These are phyloP conservation scores for Neofusicoccum umdonicola DNA, from an alignment of 2,329 filamentous ascomycete genomes.

Conservation along the genomic window DNA sequence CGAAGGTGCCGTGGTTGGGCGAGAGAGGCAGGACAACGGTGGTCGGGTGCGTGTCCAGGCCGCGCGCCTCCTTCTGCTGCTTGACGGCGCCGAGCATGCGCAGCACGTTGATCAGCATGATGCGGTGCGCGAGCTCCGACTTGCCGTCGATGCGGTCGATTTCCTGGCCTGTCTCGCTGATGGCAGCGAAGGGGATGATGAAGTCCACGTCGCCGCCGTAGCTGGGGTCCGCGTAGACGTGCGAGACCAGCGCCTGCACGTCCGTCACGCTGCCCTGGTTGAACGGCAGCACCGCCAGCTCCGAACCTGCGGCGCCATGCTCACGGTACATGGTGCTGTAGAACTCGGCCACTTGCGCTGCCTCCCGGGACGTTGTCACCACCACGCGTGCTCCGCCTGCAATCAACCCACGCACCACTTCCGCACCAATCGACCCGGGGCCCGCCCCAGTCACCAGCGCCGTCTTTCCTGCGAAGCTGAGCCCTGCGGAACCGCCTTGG, in stretches of 20 bases:
- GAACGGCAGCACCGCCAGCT: constrained; percentile 39
- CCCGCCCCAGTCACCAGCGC: constrained; percentile 41
- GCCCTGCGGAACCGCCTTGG: not conserved
- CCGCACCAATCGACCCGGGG: constrained; percentile 35
- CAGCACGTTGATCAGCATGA: no score
- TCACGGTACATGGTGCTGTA: constrained; percentile 37
- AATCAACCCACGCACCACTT: constrained; percentile 33
- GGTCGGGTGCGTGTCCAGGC: constrained; percentile 15
- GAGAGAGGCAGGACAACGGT: constrained; percentile 44
- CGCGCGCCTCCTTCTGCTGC: no score
- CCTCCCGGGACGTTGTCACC: constrained; percentile 39
- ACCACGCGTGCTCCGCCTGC: constrained; percentile 39
- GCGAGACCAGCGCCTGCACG: constrained; percentile 34
- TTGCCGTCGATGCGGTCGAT: no score
- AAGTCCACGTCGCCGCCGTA: constrained; percentile 8
- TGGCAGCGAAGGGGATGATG: no score
- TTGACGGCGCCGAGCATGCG: no score
- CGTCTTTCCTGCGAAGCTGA: constrained; percentile 28
- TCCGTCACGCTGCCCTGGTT: constrained; percentile 45
- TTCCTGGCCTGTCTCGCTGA: no score
- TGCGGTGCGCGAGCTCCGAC: no score
- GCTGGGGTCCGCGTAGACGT: constrained; percentile 36
- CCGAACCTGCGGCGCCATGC: constrained; percentile 33
- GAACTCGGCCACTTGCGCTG: constrained; percentile 28
- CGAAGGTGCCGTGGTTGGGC: constrained; percentile 46